These are phyloP conservation scores for Mortierella sp. DNA, from an alignment of 371 early-diverging fungal species.

Conservation along the genomic window DNA sequence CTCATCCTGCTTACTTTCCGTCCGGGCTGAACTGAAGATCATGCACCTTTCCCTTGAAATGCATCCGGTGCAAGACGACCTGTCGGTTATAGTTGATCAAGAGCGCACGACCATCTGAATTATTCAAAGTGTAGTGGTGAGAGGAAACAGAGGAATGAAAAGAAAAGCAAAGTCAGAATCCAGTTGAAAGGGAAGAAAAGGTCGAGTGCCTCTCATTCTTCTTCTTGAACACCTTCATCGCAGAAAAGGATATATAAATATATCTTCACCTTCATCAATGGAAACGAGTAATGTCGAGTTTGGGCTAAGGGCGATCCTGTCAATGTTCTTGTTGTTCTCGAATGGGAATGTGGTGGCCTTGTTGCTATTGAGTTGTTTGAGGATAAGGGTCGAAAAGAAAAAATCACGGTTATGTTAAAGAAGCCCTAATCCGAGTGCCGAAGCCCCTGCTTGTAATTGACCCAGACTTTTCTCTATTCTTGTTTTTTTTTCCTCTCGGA, in stretches of 20 bases:
- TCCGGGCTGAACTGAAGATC: conserved; percentile 87
- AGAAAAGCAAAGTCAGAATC: too few relatives aligned
- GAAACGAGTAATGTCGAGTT: conserved; percentile 87
- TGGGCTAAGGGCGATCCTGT: conserved; percentile 89
- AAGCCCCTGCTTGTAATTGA: too few relatives aligned
- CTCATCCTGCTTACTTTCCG: conserved; percentile 61
- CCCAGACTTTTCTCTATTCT: too few relatives aligned
- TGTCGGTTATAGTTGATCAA: conserved; percentile 88
- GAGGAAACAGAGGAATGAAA: not conserved
- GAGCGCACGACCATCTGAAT: conserved; percentile 88
- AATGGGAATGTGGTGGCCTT: conserved; percentile 92
- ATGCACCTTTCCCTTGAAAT: conserved; percentile 83
- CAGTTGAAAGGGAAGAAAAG: not conserved
- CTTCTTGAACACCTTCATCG: too few relatives aligned
- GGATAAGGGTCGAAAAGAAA: not conserved
- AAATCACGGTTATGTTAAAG: too few relatives aligned
- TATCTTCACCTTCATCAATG: conserved; percentile 87
- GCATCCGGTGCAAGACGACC: conserved; percentile 86
- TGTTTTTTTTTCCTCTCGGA: not conserved
- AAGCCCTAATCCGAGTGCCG: too few relatives aligned
- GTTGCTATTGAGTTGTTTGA: conserved; percentile 71
- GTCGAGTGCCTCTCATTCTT: too few relatives aligned
- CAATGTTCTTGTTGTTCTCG: conserved; percentile 92
- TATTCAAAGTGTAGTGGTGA: not conserved
- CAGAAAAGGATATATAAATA: too few relatives aligned